Base-by-base conservation (phyloP, 495 filamentous ascomycete genomes). In the Penicillium manginii region DNA sequence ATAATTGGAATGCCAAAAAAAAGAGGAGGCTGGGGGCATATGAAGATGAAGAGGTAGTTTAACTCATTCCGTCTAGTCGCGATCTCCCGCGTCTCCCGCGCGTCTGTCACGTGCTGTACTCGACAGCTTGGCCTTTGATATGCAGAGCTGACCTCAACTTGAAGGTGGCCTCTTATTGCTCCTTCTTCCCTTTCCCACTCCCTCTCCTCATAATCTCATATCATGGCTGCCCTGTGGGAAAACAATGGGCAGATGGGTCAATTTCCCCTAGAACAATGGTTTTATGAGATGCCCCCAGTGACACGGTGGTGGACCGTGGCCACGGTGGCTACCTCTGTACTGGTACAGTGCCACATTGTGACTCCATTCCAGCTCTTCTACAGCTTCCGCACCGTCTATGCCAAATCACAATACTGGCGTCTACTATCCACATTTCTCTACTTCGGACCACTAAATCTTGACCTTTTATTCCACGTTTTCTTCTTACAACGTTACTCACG, bases 391-490 rank as follows among this genome's bases (percentile, higher is more conserved):
- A 86, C 91, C 12, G 94, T 97, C 53, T 98, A 96, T 69, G 72
- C 86, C 54, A 96, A 96, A 75, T 86, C 86, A 47, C 92, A 98
- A 91, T 98, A 96, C 75, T 98, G 96, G 96, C 91, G 94, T 23
- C 80, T 98, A 2, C 59, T 97, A 17, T 92, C 93, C 12, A 96
- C 96, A 3, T 98, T 98, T 75, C 84, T 97, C 61, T 98, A 98
- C 78, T 97, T 98, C 72, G 96, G 96, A 19, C 92, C 92, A 11
- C 84, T 98, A 51, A 92, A 87, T 42, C 86, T 98, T 64, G 94
- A 98, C 74, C 87, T 98, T 22, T 83, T 98, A 66, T 98, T 97
- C 84, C 96, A 98, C 70, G 89, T 98, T 75, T 98, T 97, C 83
- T 98, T 98, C 81, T 86, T 98, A 45, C 92, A 96, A 67, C 91